Base-by-base conservation (phyloP, 345 rosid genomes). In the Linum usitatissimum region DNA sequence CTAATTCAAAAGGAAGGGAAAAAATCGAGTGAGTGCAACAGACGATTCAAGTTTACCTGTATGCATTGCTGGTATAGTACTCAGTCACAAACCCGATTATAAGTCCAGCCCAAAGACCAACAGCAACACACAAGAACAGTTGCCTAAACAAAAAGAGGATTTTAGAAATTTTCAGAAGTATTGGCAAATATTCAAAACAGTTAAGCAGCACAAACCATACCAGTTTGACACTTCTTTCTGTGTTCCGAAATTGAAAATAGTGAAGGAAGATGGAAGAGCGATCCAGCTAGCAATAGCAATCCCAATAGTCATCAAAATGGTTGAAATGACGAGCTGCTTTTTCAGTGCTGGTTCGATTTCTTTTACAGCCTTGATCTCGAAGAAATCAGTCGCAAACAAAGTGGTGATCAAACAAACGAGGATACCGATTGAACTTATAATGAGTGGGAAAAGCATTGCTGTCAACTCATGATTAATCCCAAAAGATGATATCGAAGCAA, bases 61-160 rank as follows among this genome's bases (percentile, higher is more conserved):
- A 83, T 61, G 88, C 86, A 74, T 77, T 86, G 74, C 86, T 83
- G 6, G 88, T 86, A 40, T 78, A 86, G 61, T 83, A 81, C 69
- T 86, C 92, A 0, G 85, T 86, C 0, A 62, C 76, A 45, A 78
- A 86, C 30, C 85, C 88, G 3, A 86, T 86, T 55, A 71, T 81
- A 58, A 83, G 85, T 63, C 92, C 88, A 2, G 85, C 92, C 88
- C 92, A 86, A 70, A 86, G 64, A 64, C 85, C 91, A 39, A 62
- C 79, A 0, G 80, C 67, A 39, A 83, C 88, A 55, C 88, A 86
- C 66, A 86, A 81, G 79, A 86, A 86, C 57, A 83, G 72, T 64
- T 81, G 85, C 86, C 88, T 86, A 71, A 53, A 59, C 66, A 55
- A 70, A 42, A 59, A 23, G 53, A 23, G 28, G 28, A 23, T 23